A percentile compares a stretch with the other conserved stretches of the same genome.
Conservation (phyloP, 495 filamentous ascomycete species). For the Lasiosphaeriaceae sp. region DNA sequence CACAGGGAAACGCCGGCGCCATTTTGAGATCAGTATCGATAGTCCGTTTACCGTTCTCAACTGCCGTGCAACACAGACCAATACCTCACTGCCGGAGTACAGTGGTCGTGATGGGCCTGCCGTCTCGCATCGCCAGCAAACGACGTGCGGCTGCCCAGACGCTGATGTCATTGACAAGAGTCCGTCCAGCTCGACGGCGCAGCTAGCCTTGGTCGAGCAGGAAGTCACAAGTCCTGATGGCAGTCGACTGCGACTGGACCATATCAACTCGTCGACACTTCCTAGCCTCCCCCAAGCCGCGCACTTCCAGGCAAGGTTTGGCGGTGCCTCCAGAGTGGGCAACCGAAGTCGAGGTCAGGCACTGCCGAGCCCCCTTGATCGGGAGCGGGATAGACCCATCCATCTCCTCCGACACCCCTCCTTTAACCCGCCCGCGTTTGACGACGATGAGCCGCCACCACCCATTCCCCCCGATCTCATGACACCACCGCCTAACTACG, state of each 20-base stretch:
- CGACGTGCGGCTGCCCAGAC: conserved; percentile 75
- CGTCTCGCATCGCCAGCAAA: conserved; percentile 37
- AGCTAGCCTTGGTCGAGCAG: conserved; percentile 24
- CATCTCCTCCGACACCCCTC: conserved; percentile 86
- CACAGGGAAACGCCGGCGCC: conserved; percentile 69
- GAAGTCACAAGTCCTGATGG: conserved; percentile 10
- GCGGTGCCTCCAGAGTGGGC: conserved; percentile 7
- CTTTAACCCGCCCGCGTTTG: conserved; percentile 87
- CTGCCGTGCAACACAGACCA: conserved; percentile 87
- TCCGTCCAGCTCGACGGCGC: conserved; percentile 26
- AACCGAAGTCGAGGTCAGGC: conserved; percentile 12
- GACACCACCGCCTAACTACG: conserved; percentile 88
- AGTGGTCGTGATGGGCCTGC: conserved; percentile 54
- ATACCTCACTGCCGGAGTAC: conserved; percentile 86
- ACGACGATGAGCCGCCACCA: conserved; percentile 80
- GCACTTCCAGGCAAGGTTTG: conserved; percentile 20
- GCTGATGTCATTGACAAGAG: conserved; percentile 47
- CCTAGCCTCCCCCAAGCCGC: conserved; percentile 26
- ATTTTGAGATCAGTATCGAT: conserved; percentile 99
- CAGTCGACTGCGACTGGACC: conserved; percentile 20
- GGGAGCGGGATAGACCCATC: conserved; percentile 58
- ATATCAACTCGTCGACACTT: conserved; percentile 12
- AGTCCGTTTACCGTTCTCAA: conserved; percentile 95
- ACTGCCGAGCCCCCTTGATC: conserved; percentile 18
- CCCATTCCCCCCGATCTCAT: conserved; percentile 43